A percentile compares a stretch with the other conserved stretches of the same genome.
phyloP scores from a whole-genome alignment of 768 basidiomycete species.

The Leccinellum albellum region DNA sequence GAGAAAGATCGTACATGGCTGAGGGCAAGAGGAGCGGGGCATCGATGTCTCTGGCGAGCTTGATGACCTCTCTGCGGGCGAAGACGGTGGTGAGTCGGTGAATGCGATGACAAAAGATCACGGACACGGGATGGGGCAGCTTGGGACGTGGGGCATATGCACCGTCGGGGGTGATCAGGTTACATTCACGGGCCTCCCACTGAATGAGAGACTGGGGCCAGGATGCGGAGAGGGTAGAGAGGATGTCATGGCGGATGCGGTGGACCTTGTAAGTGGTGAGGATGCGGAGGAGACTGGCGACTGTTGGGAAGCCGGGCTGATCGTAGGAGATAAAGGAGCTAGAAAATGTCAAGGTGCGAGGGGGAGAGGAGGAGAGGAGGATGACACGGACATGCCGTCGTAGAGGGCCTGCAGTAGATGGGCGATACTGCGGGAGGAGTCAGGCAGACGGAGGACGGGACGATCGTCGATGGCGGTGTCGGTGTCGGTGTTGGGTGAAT shows the following conservation, averaged over 20 bases:
- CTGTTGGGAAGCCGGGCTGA: constrained; percentile 45
- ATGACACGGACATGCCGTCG: constrained; percentile 57
- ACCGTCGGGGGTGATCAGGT: constrained; percentile 45
- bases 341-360: constrained; percentile 15
- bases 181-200: constrained; percentile 69
- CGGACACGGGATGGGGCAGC: constrained; percentile 70
- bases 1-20: constrained; percentile 79
- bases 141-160: constrained; percentile 51
- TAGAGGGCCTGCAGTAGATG: constrained; percentile 63
- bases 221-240: constrained; percentile 45
- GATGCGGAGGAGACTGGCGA: constrained; percentile 57
- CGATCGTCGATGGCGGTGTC: constrained; percentile 46
- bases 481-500: constrained; percentile 22
- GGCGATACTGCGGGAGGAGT: constrained; percentile 53
- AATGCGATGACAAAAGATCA: constrained; percentile 8
- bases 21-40: constrained; percentile 61
- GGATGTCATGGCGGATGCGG: constrained; percentile 52
- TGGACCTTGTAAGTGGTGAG: constrained; percentile 62
- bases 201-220: constrained; percentile 63
- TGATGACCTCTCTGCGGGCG: constrained; percentile 54
- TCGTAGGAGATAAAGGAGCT: constrained; percentile 49
- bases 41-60: constrained; percentile 55
- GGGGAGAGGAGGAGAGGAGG: background rate
- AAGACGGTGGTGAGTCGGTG: constrained; percentile 6
- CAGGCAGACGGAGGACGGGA: constrained; percentile 51